phyloP scores from a whole-genome alignment of 2,329 filamentous ascomycete genomes.

The Pseudogymnoascus sp. region DNA sequence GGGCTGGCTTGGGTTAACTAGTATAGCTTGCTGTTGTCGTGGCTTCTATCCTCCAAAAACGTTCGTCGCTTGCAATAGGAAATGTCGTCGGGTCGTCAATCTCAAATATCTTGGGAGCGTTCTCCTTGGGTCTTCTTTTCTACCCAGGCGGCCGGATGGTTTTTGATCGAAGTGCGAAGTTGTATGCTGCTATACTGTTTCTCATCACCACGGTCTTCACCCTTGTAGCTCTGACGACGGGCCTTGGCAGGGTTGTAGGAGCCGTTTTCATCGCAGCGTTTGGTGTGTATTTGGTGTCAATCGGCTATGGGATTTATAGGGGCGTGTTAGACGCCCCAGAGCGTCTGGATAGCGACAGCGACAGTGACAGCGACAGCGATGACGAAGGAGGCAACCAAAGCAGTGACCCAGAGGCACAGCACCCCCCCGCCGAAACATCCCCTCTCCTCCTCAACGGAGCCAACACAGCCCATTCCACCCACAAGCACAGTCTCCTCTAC shows the following conservation, averaged over 20 bases:
- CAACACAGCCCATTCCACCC: background rate
- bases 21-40: conserved; percentile 41
- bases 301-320: conserved; percentile 37
- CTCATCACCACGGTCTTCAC: conserved; percentile 34
- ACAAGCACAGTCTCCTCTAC: conserved; percentile 25
- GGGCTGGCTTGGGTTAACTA: background rate
- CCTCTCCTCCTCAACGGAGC: background rate
- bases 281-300: conserved; percentile 35
- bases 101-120: conserved; percentile 47
- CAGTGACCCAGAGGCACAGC: background rate
- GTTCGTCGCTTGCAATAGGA: conserved; percentile 41
- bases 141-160: conserved; percentile 23
- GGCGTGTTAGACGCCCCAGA: conserved; percentile 35
- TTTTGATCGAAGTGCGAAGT: conserved; percentile 41
- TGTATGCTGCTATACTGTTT: conserved; percentile 38
- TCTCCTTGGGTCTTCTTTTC: conserved; percentile 43
- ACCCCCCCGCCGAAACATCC: conserved; percentile 13
- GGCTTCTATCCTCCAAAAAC: conserved; percentile 37
- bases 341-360: conserved; percentile 35
- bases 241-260: conserved; percentile 30
- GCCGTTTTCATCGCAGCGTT: conserved; percentile 35
- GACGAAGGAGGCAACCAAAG: background rate
- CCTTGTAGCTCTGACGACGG: conserved; percentile 26
- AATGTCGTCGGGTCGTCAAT: conserved; percentile 47
- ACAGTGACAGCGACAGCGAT: conserved; percentile 25